These are phyloP conservation scores for Bacterosira constricta DNA, from an alignment of 108 stramenopile species.

Conservation along the genomic window DNA sequence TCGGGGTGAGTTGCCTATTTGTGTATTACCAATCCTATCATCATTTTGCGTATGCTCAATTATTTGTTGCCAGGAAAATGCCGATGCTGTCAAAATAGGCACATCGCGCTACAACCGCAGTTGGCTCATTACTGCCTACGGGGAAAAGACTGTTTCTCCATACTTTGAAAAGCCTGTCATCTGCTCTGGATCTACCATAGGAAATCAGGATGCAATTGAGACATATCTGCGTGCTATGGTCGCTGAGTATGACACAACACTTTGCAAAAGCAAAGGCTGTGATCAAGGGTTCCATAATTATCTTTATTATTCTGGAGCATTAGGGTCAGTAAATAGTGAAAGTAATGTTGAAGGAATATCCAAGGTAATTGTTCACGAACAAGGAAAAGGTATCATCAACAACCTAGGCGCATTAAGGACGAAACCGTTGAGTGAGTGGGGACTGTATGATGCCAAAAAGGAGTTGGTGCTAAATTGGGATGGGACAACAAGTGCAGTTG, in stretches of 20 bases:
- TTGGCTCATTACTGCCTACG: slow-evolving; percentile 67
- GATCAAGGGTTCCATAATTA: slow-evolving; percentile 92
- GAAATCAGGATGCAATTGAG: slow-evolving; percentile 81
- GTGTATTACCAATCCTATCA: not conserved
- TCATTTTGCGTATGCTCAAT: not conserved
- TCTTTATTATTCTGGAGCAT: slow-evolving; percentile 69
- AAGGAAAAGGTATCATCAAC: slow-evolving; percentile 85
- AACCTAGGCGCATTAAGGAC: slow-evolving; percentile 78
- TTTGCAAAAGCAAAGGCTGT: slow-evolving; percentile 72
- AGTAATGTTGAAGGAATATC: slow-evolving; percentile 51
- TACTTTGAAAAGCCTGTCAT: slow-evolving; percentile 73
- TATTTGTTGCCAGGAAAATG: slow-evolving; percentile 58
- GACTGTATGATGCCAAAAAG: slow-evolving; percentile 59
- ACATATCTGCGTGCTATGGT: slow-evolving; percentile 81
- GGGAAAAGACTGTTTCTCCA: slow-evolving; percentile 42
- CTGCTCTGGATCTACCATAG: slow-evolving; percentile 83
- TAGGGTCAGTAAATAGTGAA: slow-evolving; percentile 18
- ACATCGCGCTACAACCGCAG: slow-evolving; percentile 65
- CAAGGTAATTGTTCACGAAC: slow-evolving; percentile 71
- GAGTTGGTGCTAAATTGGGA: slow-evolving; percentile 80
- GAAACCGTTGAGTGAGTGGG: slow-evolving; percentile 70
- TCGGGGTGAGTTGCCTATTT: slow-evolving; percentile 48
- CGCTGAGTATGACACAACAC: slow-evolving; percentile 76
- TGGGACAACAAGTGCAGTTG: slow-evolving; percentile 72
- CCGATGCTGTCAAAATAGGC: slow-evolving; percentile 70